Evolutionary conservation across 106 monocot genomes (phyloP), one percentile per base, ranked within the genome.

Genomic region (Alisma plantagoaquatica): DNA sequence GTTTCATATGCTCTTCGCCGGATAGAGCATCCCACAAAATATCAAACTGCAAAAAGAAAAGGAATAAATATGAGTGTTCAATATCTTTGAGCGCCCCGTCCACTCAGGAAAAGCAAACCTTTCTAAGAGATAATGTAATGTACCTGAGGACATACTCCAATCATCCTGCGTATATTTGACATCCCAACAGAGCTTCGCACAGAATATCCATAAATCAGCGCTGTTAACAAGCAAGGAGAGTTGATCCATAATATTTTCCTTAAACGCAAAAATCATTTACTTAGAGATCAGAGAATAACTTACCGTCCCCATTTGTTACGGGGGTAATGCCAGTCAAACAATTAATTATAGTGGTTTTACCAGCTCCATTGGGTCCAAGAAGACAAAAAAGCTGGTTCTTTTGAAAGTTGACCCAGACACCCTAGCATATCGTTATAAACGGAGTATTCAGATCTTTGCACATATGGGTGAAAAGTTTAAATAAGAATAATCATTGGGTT

Each of bases 91-190:
- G n/a, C n/a, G n/a, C n/a, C n/a, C n/a, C n/a, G n/a, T n/a, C n/a
- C n/a, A n/a, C n/a, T n/a, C n/a, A n/a, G 35, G 35, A 38, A 38
- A 14, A 38, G 9, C 9, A 38, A 38, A 6, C 6, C 14, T 38
- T 38, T 6, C 35, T 14, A 38, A 38, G 9, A 7, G 8, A 23
- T 32, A 33, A 41, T 41, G 10, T 26, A 29, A 57, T 10, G 38
- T 64, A 92, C 92, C 82, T 92, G 93, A 0, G 93, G 93, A 57
- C 93, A 93, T 55, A 93, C 93, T 47, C 93, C 93, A 17, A 93
- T 83, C 57, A 83, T 74, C 68, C 67, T 77, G 33, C 83, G 56
- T 31, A 93, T 83, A 49, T 93, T 93, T 51, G 83, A 63, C 93
- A 93, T 87, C 18, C 93, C 93, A 45, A 62, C 66, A 24, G 72